Base-by-base conservation (phyloP, 2,329 filamentous ascomycete genomes). In the Triangularia setosa region DNA sequence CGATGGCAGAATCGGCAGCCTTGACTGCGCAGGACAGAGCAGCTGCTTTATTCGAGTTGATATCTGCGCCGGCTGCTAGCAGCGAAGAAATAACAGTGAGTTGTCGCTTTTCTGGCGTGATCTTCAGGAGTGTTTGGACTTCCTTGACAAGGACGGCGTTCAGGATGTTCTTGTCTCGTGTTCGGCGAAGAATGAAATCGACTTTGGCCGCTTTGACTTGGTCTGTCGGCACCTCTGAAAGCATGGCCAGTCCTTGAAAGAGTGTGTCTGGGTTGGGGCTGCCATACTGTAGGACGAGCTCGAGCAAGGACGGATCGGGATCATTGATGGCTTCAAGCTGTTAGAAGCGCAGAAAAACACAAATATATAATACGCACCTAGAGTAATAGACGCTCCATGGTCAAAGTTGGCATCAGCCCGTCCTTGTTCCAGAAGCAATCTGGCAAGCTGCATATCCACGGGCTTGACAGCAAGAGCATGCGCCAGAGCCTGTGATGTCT, bases 351-450 rank as follows among this genome's bases (percentile, higher is more conserved):
- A 3, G 14, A 16, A 58, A 30, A 6, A 3, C 3, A 6, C 7
- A 5, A 11, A n/a, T 7, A n/a, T 2, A 14, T 0, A n/a, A 5
- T 23, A 28, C 73, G 61, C 69, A 78, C 77, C 76, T 14, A 73
- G 64, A 7, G 76, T 74, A 12, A 84, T 72, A 14, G 80, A 77
- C 2, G 75, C 73, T 9, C 82, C 83, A 0, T 77, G 74, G 2
- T 81, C 73, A 9, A 77, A 73, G 65, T 87, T 87, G 62, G 86
- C 73, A 64, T 87, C 82, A 2, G 82, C 83, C 23, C 78, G 78
- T 0, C 84, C 84, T 25, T 81, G 76, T 25, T 82, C 78, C 2
- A 87, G 72, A 2, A 87, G 74, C 7, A 83, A 72, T 4, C 74
- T 74, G 1, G 86, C 71, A 1, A 87, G 75, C 12, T 78, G 76